Percentiles rank a stretch among this genome's conserved stretches.
phyloP scores from a whole-genome alignment of 2,329 filamentous ascomycete species.

The Blastomyces percursus region DNA sequence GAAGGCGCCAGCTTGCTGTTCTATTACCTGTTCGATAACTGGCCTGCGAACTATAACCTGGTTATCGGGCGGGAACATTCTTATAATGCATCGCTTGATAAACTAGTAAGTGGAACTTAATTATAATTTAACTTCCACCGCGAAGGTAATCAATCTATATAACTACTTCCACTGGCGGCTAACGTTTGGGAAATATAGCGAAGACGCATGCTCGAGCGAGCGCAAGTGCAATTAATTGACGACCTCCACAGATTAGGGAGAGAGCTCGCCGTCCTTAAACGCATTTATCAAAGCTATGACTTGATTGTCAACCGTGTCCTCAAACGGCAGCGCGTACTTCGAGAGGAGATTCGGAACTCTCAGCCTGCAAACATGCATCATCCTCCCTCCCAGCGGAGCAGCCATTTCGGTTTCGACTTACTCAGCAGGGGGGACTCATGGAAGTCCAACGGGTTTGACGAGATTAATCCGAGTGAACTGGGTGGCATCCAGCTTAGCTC shows the following conservation, averaged over 20 bases:
- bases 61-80: conserved; percentile 47
- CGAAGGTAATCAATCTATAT: neutral
- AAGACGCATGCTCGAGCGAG: conserved; percentile 44
- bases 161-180: neutral
- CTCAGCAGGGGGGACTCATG: conserved; percentile 5
- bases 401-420: neutral
- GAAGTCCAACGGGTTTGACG: conserved; percentile 1
- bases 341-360: conserved; percentile 24
- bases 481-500: conserved; percentile 35
- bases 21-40: conserved; percentile 59
- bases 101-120: conserved; percentile 32
- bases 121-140: neutral
- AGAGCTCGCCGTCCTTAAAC: conserved; percentile 50
- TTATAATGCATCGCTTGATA: conserved; percentile 40
- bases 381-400: conserved; percentile 1
- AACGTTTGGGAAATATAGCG: conserved; percentile 27
- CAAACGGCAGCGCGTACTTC: conserved; percentile 37
- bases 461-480: conserved; percentile 15
- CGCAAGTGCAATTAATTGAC: conserved; percentile 36
- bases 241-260: conserved; percentile 50
- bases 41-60: conserved; percentile 51
- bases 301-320: conserved; percentile 52
- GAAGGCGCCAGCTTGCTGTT: conserved; percentile 53
- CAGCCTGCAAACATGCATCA: conserved; percentile 12
- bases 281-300: conserved; percentile 52